phyloP scores from a whole-genome alignment of 768 basidiomycete genomes.

The Daedaleopsis nitida region DNA sequence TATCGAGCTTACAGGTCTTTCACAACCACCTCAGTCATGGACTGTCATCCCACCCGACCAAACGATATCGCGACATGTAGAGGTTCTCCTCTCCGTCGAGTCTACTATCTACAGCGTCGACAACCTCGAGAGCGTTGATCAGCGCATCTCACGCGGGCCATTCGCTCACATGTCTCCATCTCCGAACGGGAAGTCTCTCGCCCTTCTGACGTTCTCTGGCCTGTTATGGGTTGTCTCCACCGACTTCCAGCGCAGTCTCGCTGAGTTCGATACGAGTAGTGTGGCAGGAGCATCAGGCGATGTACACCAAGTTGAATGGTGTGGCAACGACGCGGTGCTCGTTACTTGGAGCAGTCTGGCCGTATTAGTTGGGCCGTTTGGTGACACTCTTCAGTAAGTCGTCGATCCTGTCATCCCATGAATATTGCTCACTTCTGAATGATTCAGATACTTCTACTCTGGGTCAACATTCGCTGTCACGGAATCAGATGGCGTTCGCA shows the following conservation, averaged over 20 bases:
- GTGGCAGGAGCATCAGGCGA: conserved; percentile 56
- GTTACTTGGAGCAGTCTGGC: conserved; percentile 80
- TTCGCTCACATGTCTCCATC: conserved; percentile 88
- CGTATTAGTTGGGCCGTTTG: conserved; percentile 89
- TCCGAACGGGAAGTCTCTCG: conserved; percentile 92
- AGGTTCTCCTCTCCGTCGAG: conserved; percentile 83
- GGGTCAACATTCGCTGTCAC: conserved; percentile 78
- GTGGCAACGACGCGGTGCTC: conserved; percentile 92
- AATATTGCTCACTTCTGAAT: conserved; percentile 10
- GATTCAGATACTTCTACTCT: conserved; percentile 72
- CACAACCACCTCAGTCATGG: conserved; percentile 83
- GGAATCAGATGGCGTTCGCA: conserved; percentile 88
- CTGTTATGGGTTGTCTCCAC: conserved; percentile 92
- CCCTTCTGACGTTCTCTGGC: conserved; percentile 72
- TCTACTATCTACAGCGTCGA: conserved; percentile 84
- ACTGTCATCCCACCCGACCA: conserved; percentile 87
- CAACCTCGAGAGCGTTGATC: conserved; percentile 86
- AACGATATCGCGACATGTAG: conserved; percentile 86
- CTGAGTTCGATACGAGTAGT: conserved; percentile 77
- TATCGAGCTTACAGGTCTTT: conserved; percentile 50
- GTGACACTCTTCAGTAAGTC: conserved; percentile 80
- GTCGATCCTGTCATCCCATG: background rate
- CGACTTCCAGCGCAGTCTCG: conserved; percentile 87
- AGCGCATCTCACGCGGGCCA: conserved; percentile 85
- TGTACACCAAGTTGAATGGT: conserved; percentile 86